Evolutionary conservation across 805 yeast species (phyloP), one percentile per base, ranked within the genome.

Genomic region (Ogataea paradorogensis): DNA sequence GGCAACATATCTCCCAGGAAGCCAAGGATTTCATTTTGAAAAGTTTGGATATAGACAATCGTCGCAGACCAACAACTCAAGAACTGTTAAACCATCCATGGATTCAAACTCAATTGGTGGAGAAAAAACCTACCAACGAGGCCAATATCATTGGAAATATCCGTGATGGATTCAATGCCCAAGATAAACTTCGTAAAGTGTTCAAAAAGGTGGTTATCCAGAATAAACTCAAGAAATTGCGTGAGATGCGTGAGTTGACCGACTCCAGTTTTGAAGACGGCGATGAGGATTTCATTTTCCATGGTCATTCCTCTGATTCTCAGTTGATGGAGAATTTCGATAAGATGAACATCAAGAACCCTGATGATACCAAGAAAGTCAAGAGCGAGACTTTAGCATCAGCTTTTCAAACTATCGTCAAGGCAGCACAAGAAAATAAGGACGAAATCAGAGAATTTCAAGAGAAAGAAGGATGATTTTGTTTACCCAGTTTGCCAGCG

Each of bases 131-230:
- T 9, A 30, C 36, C 3, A 49, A 53, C 14, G 53, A 51, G 28
- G 67, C 74, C 30, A 95, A 91, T 64, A 75, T 91, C 67, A 74
- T 88, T 62, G 95, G 95, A 16, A 74, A 71, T 57, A 81, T 91
- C 64, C 78, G 79, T 66, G 79, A 80, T 56, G 87, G 86, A 30
- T 85, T 88, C 73, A 79, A 82, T 57, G 95, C 95, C 23, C 87
- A 85, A 57, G 73, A 76, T 55, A 89, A 84, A 63, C 81, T 93
- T 67, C 79, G 82, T 55, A 85, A 83, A 52, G 97, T 93, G 27
- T 82, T 87, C 52, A 93, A 88, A 59, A 70, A 87, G 56, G 90
- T 91, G 37, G 80, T 79, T 52, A 76, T 91, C 64, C 79, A 84
- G 55, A 89, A 89, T 63, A 76, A 85, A 59, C 80, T 91, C 60